Conservation (phyloP, 306 rosid genomes). For the Sophora flavescens region DNA sequence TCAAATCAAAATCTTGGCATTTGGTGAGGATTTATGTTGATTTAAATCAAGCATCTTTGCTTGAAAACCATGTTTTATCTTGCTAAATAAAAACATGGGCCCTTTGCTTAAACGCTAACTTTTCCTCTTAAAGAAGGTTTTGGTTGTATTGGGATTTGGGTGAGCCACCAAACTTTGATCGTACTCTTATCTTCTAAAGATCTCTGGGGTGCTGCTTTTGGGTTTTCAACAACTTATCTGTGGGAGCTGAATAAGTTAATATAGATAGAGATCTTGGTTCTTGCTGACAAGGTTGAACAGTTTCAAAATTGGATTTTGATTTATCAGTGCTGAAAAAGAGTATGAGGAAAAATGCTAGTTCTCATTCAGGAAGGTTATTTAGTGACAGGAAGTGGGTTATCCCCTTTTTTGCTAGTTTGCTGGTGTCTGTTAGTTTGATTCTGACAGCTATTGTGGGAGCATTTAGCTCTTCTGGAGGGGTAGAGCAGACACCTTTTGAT, state of each 20-base stretch:
- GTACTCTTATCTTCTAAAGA: conserved; percentile 30
- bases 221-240: conserved; percentile 31
- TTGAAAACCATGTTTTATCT: conserved; percentile 53
- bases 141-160: conserved; percentile 43
- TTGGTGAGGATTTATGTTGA: conserved; percentile 43
- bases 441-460: conserved; percentile 70
- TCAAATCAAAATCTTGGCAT: conserved; percentile 50
- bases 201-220: conserved; percentile 52
- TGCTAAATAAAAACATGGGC: conserved; percentile 34
- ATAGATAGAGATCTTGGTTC: conserved; percentile 45
- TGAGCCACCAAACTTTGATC: conserved; percentile 39
- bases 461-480: conserved; percentile 56
- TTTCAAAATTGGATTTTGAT: conserved; percentile 34
- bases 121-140: conserved; percentile 43
- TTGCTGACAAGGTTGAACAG: conserved; percentile 24
- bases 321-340: conserved; percentile 43
- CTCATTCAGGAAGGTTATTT: conserved; percentile 78
- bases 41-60: conserved; percentile 44
- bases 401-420: conserved; percentile 85
- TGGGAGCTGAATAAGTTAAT: conserved; percentile 24
- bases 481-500: conserved; percentile 72
- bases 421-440: conserved; percentile 69
- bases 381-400: conserved; percentile 88
- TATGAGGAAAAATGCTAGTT: conserved; percentile 89
- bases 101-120: conserved; percentile 44